A percentile compares a stretch with the other conserved stretches of the same genome.
These are phyloP conservation scores for Clathrus columnatus DNA, from an alignment of 768 basidiomycete genomes.

Conservation along the genomic window DNA sequence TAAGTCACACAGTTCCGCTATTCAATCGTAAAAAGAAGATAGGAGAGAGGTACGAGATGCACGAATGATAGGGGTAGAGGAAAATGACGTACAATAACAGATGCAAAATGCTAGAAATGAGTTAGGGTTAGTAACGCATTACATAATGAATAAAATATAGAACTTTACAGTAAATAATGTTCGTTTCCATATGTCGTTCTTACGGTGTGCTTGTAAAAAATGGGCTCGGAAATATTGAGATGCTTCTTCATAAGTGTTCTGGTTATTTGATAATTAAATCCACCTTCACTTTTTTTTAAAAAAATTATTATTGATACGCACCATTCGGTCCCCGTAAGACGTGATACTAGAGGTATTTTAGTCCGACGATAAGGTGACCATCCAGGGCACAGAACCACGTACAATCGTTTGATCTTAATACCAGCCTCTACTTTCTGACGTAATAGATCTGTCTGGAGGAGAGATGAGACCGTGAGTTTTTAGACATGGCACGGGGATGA, in stretches of 20 bases:
- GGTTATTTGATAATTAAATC: background rate
- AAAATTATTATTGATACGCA: too few species aligned
- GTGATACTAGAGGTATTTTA: conserved; percentile 4
- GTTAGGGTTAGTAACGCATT: too few species aligned
- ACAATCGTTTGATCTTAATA: conserved; percentile 18
- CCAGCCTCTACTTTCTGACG: conserved; percentile 17
- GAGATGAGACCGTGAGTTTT: background rate
- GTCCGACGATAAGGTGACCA: background rate
- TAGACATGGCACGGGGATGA: background rate
- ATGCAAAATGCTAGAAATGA: conserved; percentile 11
- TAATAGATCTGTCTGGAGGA: conserved; percentile 15
- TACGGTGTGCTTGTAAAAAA: conserved; percentile 15
- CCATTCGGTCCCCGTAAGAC: conserved; percentile 8
- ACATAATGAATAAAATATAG: background rate
- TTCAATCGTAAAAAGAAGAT: conserved; percentile 5
- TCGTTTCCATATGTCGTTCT: conserved; percentile 12
- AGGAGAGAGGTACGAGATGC: background rate
- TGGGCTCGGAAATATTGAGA: conserved; percentile 17
- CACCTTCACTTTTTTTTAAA: background rate
- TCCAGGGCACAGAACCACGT: conserved; percentile 7
- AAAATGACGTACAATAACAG: conserved; percentile 9
- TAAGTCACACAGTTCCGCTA: background rate
- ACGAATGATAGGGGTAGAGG: background rate
- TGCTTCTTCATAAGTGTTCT: conserved; percentile 15
- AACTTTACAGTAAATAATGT: conserved; percentile 12